phyloP scores from a whole-genome alignment of 169 alveolate genomes.

The Cyclospora cayetanensis region DNA sequence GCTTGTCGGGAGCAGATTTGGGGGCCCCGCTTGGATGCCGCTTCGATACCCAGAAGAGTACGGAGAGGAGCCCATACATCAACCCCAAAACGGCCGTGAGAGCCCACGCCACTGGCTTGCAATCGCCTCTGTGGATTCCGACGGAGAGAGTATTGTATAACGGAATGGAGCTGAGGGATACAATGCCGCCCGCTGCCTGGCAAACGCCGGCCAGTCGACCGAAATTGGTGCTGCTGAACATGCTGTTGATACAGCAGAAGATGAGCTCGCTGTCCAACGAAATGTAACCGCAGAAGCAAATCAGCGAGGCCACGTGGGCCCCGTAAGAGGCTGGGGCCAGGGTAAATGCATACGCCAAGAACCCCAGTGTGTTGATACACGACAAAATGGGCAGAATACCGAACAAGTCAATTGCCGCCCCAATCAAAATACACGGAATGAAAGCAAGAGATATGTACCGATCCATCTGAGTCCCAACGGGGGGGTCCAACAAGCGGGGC shows the following conservation, averaged over 20 bases:
- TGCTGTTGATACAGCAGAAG: slow-evolving; percentile 50
- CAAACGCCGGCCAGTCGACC: slow-evolving; percentile 61
- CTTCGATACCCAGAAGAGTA: too few species aligned
- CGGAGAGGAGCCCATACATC: too few species aligned
- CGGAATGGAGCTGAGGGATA: slow-evolving; percentile 59
- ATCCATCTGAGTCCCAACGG: slow-evolving; percentile 19
- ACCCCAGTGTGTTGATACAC: slow-evolving; percentile 48
- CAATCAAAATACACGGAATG: slow-evolving; percentile 56
- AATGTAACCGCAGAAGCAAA: slow-evolving; percentile 55
- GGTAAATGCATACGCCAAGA: slow-evolving; percentile 31
- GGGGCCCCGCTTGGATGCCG: too few species aligned
- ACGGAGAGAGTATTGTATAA: slow-evolving; percentile 49
- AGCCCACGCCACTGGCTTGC: background rate
- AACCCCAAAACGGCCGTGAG: background rate
- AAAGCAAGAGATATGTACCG: slow-evolving; percentile 16
- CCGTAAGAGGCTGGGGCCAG: background rate
- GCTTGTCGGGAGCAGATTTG: too few species aligned
- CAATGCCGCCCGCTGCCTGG: slow-evolving; percentile 54
- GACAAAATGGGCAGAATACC: slow-evolving; percentile 35
- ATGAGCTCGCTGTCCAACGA: slow-evolving; percentile 59
- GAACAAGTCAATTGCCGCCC: slow-evolving; percentile 44
- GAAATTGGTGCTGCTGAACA: slow-evolving; percentile 31
- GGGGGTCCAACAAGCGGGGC: background rate
- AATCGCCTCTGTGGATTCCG: slow-evolving; percentile 3
- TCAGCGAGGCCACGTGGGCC: background rate